A percentile compares a stretch with the other conserved stretches of the same genome.
phyloP scores from a whole-genome alignment of 1,284 basidiomycete species.

The Trametes sp. region DNA sequence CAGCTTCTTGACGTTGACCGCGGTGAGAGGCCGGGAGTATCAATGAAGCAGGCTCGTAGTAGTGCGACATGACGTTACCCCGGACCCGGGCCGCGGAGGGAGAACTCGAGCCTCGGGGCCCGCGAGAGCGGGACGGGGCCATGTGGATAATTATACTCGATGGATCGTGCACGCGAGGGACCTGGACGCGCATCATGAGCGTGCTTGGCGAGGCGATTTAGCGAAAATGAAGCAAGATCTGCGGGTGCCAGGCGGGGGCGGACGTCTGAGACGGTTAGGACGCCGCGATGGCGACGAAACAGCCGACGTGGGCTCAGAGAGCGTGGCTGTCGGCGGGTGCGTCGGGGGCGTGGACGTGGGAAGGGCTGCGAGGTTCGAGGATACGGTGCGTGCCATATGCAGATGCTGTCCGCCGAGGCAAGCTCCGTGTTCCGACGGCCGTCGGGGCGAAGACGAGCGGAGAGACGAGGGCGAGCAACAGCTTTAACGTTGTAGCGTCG shows the following conservation, averaged over 20 bases:
- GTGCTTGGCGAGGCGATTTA: background rate
- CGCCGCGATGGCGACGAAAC: background rate
- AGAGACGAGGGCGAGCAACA: background rate
- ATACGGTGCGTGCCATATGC: background rate
- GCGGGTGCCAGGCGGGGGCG: background rate
- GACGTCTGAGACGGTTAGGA: background rate
- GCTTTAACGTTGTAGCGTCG: constrained; percentile 5
- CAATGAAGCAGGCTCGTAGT: background rate
- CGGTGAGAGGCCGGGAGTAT: too few species aligned
- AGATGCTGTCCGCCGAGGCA: background rate
- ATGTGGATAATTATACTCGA: background rate
- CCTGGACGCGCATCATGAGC: background rate
- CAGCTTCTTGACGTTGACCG: too few species aligned
- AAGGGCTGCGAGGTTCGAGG: background rate
- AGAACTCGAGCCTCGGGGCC: background rate
- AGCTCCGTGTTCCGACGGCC: constrained; percentile 6
- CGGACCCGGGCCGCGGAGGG: background rate
- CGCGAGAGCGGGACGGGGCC: background rate
- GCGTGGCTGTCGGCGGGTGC: background rate
- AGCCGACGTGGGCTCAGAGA: background rate
- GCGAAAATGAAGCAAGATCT: background rate
- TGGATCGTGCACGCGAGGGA: background rate
- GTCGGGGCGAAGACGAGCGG: constrained; percentile 1
- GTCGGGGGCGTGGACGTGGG: background rate
- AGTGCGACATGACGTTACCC: background rate